Percentiles rank a stretch among this genome's conserved stretches.
These are phyloP conservation scores for Globisporangium alternatum DNA, from an alignment of 352 stramenopile genomes.

Conservation along the genomic window DNA sequence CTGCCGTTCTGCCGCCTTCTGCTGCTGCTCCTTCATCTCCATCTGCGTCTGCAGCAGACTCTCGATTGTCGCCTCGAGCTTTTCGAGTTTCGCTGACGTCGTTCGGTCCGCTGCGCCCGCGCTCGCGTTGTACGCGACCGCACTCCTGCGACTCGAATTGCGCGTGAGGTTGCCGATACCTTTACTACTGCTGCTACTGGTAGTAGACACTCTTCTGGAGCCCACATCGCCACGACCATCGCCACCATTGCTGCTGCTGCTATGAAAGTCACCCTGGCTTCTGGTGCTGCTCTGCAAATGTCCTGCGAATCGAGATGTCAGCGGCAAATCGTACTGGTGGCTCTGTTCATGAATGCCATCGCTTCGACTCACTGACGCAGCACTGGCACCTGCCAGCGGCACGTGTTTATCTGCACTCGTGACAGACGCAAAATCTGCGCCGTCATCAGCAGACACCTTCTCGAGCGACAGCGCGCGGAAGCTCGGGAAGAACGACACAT, in stretches of 20 bases:
- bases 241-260: not conserved
- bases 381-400: not conserved
- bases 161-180: not conserved
- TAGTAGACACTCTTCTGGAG: not conserved
- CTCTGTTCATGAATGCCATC: not conserved
- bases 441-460: conserved; percentile 9
- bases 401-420: conserved; percentile 9
- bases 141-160: not conserved
- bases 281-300: not conserved
- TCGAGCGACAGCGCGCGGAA: conserved; percentile 59
- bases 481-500: conserved; percentile 74
- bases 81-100: conserved; percentile 39
- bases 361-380: not conserved
- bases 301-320: conserved; percentile 6
- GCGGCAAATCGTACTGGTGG: not conserved
- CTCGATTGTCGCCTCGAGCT: conserved; percentile 44
- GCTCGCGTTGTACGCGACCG: not conserved
- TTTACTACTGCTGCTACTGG: not conserved
- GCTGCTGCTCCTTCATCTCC: conserved; percentile 49
- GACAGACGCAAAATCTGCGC: not conserved
- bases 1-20: conserved; percentile 29
- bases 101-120: conserved; percentile 16
- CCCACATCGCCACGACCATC: not conserved
- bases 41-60: conserved; percentile 29
- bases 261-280: not conserved